Conservation (phyloP, 495 filamentous ascomycete species). For the Thermothielavioides terrestris region DNA sequence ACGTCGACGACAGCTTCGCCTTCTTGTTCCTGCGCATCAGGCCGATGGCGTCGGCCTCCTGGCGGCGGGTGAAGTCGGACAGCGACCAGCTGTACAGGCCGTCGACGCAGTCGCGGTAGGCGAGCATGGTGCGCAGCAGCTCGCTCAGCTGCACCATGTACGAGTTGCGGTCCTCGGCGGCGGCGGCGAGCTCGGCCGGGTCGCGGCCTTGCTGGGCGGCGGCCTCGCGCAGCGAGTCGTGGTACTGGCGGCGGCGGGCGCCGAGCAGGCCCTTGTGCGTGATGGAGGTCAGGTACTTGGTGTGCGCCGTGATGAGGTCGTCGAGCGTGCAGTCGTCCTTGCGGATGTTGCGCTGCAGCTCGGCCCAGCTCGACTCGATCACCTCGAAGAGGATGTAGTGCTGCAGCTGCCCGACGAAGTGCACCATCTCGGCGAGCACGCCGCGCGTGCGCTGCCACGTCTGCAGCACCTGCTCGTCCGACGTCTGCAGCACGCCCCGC, state of each 20-base stretch:
- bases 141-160: slow-evolving; percentile 89
- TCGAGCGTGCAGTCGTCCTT: slow-evolving; percentile 85
- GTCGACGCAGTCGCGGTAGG: slow-evolving; percentile 88
- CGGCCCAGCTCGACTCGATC: slow-evolving; percentile 88
- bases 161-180: slow-evolving; percentile 57
- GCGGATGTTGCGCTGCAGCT: slow-evolving; percentile 67
- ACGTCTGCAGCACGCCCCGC: slow-evolving; percentile 75
- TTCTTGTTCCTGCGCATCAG: slow-evolving; percentile 8
- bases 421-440: slow-evolving; percentile 91
- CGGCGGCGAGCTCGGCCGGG: slow-evolving; percentile 18
- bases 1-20: slow-evolving; percentile 20
- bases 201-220: slow-evolving; percentile 17
- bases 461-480: slow-evolving; percentile 63
- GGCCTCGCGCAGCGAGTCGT: slow-evolving; percentile 28
- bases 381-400: slow-evolving; percentile 99
- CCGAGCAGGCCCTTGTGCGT: slow-evolving; percentile 94
- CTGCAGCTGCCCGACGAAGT: slow-evolving; percentile 93
- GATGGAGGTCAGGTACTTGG: slow-evolving; percentile 81
- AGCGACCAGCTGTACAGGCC: slow-evolving; percentile 90
- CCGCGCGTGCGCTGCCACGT: slow-evolving; percentile 90
- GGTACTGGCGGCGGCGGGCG: slow-evolving; percentile 43
- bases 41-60: slow-evolving; percentile 60
- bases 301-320: slow-evolving; percentile 88
- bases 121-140: slow-evolving; percentile 87
- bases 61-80: slow-evolving; percentile 82